Evolutionary conservation across 768 basidiomycete species (phyloP).

Genomic region (Phaeotremella skinneri): DNA sequence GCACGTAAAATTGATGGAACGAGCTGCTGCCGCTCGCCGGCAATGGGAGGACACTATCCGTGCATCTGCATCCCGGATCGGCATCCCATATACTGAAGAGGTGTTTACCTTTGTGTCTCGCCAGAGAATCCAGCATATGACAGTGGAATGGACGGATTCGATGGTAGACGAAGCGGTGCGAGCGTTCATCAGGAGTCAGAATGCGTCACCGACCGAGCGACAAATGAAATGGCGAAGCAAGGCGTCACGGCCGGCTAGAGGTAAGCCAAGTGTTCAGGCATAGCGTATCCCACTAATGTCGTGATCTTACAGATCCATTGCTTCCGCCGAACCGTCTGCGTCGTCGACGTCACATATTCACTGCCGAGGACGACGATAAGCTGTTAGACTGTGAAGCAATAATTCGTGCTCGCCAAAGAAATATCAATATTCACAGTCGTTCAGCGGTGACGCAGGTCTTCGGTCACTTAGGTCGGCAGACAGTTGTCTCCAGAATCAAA

Average conservation of each 20-base stretch:
- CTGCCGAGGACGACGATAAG: constrained; percentile 79
- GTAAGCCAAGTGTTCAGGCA: constrained; percentile 1
- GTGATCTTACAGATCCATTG: neutral
- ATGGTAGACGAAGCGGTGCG: constrained; percentile 23
- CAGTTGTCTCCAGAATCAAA: constrained; percentile 51
- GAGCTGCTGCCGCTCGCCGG: constrained; percentile 10
- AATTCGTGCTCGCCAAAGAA: constrained; percentile 72
- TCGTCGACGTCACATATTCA: constrained; percentile 74
- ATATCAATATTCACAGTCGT: constrained; percentile 59
- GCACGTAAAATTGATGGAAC: constrained; percentile 27
- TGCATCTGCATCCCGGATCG: constrained; percentile 8
- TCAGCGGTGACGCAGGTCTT: constrained; percentile 74
- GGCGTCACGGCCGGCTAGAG: neutral
- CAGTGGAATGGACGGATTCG: constrained; percentile 14
- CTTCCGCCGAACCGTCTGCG: constrained; percentile 34
- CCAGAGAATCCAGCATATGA: constrained; percentile 6
- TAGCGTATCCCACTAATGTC: neutral
- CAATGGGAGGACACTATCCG: constrained; percentile 31
- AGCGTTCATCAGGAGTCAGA: constrained; percentile 10
- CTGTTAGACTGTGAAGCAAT: constrained; percentile 80
- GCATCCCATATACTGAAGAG: constrained; percentile 9
- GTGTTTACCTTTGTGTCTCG: constrained; percentile 26
- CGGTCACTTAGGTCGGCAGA: constrained; percentile 55
- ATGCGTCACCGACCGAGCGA: neutral
- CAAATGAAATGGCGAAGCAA: neutral